These are phyloP conservation scores for Huntiella savannae DNA, from an alignment of 2,329 filamentous ascomycete species.

Conservation along the genomic window DNA sequence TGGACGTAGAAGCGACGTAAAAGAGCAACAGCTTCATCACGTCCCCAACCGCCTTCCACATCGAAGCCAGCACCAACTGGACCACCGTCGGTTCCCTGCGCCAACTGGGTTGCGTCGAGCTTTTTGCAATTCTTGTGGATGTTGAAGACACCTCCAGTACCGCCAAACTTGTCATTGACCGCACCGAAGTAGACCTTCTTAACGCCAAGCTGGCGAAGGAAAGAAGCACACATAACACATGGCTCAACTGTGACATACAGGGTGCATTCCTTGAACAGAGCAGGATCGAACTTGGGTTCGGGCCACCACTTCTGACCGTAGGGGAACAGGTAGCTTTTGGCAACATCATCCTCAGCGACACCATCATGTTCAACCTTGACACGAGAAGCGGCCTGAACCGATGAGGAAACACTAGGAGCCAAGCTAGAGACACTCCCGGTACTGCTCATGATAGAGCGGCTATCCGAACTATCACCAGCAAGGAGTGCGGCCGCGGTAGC, in stretches of 20 bases:
- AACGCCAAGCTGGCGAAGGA: slow-evolving; percentile 74
- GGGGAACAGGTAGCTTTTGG: slow-evolving; percentile 37
- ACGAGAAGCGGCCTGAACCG: slow-evolving; percentile 7
- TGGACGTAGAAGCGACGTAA: slow-evolving; percentile 92
- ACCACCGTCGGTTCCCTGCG: slow-evolving; percentile 31
- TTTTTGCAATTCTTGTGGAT: slow-evolving; percentile 36
- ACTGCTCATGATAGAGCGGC: slow-evolving; percentile 7
- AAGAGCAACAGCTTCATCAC: slow-evolving; percentile 83
- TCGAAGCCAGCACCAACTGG: slow-evolving; percentile 63
- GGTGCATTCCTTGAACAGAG: slow-evolving; percentile 37
- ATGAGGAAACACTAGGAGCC: slow-evolving; percentile 9
- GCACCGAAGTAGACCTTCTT: slow-evolving; percentile 87
- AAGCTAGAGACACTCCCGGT: slow-evolving; percentile 6
- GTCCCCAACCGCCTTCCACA: slow-evolving; percentile 70
- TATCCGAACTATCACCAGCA: slow-evolving; percentile 4
- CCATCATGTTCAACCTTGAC: slow-evolving; percentile 11
- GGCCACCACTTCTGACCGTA: slow-evolving; percentile 34
- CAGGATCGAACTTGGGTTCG: slow-evolving; percentile 9
- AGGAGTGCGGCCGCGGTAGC: slow-evolving; percentile 21
- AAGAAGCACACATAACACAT: slow-evolving; percentile 95
- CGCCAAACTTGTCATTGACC: slow-evolving; percentile 90
- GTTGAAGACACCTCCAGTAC: slow-evolving; percentile 80
- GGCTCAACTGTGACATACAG: slow-evolving; percentile 97
- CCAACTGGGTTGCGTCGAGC: slow-evolving; percentile 8
- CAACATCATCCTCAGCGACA: slow-evolving; percentile 28